Base-by-base conservation (phyloP, 2,329 filamentous ascomycete species). In the Ceratocystis albifundus region DNA sequence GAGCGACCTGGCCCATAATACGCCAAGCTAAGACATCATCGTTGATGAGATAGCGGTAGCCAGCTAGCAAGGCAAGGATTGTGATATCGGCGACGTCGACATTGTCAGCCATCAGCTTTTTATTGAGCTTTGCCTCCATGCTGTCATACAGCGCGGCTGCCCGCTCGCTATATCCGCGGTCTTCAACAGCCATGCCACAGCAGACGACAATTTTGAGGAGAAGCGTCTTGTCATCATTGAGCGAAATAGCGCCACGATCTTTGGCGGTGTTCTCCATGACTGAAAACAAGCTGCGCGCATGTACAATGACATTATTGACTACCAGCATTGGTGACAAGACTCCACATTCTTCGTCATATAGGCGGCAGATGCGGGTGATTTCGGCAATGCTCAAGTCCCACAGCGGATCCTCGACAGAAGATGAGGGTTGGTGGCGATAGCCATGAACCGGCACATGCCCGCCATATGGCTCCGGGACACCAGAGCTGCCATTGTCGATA, bases 321-420 rank as follows among this genome's bases (percentile, higher is more conserved):
- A 89, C 83, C 61, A 96, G 75, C 3, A 96, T 83, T 0, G 93
- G 93, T 74, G 96, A 96, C 90, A 96, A 95, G 71, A 93, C 83
- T 55, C 90, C 90, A 71, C 95, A 87, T 73, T 96, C 92, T 71
- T 96, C 91, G 70, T 96, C 89, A 72, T 94, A 93, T 0, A 95
- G 79, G 15, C 84, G 81, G 70, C 89, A 90, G 15, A 96, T 77
- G 1, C 90, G 84, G 22, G 93, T 75, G 71, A 94, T 89, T 72
- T 96, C 91, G 45, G 91, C 85, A 71, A 87, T 86, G 65, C 83
- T 83, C 62, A 95, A 83, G 6, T 85, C 80, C 84, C 90, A 92
- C 32, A 97, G 82, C 0, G 91, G 90, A 72, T 96, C 93, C 80
- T 69, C 67, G 5, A 53, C 41, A n/a, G 55, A 46, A 8, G 63